phyloP scores from a whole-genome alignment of 116 monocot genomes.

The Zostera marina region DNA sequence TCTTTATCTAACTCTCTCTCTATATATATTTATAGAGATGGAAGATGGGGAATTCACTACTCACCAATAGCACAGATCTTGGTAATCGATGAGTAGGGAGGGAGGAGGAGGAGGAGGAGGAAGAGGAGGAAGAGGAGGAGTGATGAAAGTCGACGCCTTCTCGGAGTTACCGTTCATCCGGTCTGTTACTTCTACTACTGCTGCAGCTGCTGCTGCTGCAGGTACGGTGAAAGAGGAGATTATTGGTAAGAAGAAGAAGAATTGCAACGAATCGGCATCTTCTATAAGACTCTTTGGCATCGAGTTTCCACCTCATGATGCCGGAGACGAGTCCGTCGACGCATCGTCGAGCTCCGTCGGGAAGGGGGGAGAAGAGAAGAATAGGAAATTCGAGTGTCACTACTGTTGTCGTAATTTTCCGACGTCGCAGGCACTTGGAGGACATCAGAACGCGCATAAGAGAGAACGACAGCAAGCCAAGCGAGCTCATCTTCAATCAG shows the following conservation, averaged over 20 bases:
- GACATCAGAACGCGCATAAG: conserved; percentile 76
- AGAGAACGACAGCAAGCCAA: conserved; percentile 56
- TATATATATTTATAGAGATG: too few species aligned
- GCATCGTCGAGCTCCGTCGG: conserved; percentile 5
- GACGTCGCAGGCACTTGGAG: conserved; percentile 42
- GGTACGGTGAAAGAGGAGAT: too few species aligned
- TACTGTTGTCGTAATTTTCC: conserved; percentile 46
- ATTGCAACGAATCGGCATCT: background rate
- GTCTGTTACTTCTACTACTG: background rate
- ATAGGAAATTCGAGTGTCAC: conserved; percentile 12
- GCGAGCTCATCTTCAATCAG: conserved; percentile 32
- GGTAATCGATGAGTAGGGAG: conserved; percentile 2
- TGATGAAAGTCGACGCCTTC: conserved; percentile 58
- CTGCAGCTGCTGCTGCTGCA: too few species aligned
- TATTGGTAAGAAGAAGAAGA: conserved; percentile 4
- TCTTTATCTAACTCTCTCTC: too few species aligned
- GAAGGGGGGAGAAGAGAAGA: conserved; percentile 1
- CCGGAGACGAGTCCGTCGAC: background rate
- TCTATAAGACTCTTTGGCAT: conserved; percentile 63
- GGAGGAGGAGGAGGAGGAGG: background rate
- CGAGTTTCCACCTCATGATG: conserved; percentile 32
- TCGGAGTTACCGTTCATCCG: conserved; percentile 75
- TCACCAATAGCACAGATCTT: too few species aligned
- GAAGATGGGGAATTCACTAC: too few species aligned
- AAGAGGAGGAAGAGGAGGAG: conserved; percentile 19